Base-by-base conservation (phyloP, 2,329 filamentous ascomycete genomes). In the Clarireedia homoeocarpa region DNA sequence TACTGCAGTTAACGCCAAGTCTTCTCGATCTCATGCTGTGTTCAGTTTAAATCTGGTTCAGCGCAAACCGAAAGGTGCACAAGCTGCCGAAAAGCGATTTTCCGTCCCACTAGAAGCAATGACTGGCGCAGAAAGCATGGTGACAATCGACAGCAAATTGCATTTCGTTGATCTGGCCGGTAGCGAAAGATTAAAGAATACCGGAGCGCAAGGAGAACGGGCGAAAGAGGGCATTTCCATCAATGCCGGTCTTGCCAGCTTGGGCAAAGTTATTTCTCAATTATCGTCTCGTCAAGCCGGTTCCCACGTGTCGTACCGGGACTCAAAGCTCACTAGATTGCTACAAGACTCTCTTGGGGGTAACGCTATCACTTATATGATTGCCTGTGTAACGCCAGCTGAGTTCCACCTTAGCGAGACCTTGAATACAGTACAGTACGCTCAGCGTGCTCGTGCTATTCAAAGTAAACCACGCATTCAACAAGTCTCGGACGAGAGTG, bases 301-400 rank as follows among this genome's bases (percentile, higher is more conserved):
- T 48, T 86, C 90, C 4, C 91, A 97, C 72, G 91, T 99, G 56
- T 99, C 94, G 2, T 99, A 99, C 71, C 89, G 94, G 61, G 94
- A 99, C 73, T 97, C 94, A n/a, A 91, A 91, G 70, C 83, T 99
- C 64, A 99, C 94, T 10, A 86, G 94, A 58, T 78, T 99, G 24
- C 81, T 99, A 17, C 94, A 99, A 75, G 94, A 99, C 72, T 99
- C 94, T 0, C 79, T 99, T 5, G 94, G 94, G 56, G 94, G 94
- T 4, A 97, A 95, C 69, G 94, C 94, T 38, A 95, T 96, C 69
- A 99, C 94, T 0, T 99, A 97, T 74, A 97, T 99, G 94, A 94
- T 99, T 73, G 94, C 94, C 7, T 99, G 94, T 73, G 91, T 99
- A 30, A 99, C 92, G 1, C 92, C 91, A 0, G 90, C 92, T 14